Conservation (phyloP, 352 stramenopile genomes). For the Pythium aquatile region DNA sequence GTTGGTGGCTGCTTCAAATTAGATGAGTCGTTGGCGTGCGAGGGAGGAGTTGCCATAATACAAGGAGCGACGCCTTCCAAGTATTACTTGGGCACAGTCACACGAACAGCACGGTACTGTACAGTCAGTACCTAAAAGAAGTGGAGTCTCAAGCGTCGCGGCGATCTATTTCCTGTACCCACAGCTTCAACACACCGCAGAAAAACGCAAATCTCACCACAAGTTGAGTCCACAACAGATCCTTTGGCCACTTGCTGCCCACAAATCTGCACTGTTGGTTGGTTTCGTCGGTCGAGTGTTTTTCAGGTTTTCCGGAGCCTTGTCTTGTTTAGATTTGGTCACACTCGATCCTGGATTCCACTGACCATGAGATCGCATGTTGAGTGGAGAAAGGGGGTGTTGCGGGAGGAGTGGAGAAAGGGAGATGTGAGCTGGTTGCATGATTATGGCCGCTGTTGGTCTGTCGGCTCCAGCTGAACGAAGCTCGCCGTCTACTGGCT, state of each 20-base stretch:
- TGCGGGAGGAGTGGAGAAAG: constrained; percentile 1
- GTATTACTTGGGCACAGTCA: too few relatives aligned
- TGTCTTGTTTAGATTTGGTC: background rate
- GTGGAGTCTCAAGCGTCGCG: background rate
- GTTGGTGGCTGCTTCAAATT: too few relatives aligned
- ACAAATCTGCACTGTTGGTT: background rate
- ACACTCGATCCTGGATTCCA: background rate
- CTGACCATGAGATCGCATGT: constrained; percentile 6
- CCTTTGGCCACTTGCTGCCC: background rate
- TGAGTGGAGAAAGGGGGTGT: constrained; percentile 2
- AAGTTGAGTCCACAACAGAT: background rate
- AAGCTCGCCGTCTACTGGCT: constrained; percentile 1
- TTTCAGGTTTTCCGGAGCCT: background rate
- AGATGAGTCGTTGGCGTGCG: too few relatives aligned
- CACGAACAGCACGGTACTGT: background rate
- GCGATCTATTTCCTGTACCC: background rate
- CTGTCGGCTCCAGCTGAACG: background rate
- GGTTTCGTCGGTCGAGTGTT: background rate
- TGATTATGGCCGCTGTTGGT: background rate
- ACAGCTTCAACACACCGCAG: background rate
- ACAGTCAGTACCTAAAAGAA: background rate
- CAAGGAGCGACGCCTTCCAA: too few relatives aligned
- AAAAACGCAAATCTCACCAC: background rate
- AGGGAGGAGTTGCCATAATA: too few relatives aligned
- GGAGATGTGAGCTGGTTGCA: background rate